Evolutionary conservation across 148 eudicot genomes (phyloP), one percentile per base, ranked within the genome.

Genomic region (Rhododendron williamsianum): DNA sequence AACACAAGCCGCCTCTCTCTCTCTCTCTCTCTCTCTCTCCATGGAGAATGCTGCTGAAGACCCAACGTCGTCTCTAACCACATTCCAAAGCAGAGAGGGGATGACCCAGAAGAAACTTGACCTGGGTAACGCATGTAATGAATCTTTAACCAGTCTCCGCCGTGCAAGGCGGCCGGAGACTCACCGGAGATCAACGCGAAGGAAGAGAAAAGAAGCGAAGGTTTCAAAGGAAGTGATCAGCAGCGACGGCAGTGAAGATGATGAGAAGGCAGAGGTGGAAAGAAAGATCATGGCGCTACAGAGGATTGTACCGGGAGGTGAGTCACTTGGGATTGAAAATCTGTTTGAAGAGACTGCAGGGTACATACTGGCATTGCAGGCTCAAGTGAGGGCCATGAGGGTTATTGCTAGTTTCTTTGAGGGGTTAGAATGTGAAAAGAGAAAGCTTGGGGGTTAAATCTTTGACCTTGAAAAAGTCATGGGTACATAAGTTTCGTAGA

Each of bases 261-360:
- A 84, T 30, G 89, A 87, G 36, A 80, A 45, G 76, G 86, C 48
- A 5, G 89, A 87, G 77, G 84, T 87, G 15, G 86, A 87, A 58
- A 84, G 30, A 60, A 87, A 87, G 89, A 73, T 87, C 12, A 30
- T 58, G 49, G 89, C 86, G 35, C 38, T 87, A 49, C 81, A 81
- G 84, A 84, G 56, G 77, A 81, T 87, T 7, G 84, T 87, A 9
- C 89, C 89, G 21, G 89, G 89, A 45, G 89, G 86, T 27, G 89
- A 84, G 60, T 80, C 84, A 72, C 84, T 87, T 9, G 89, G 52
- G 16, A 30, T 81, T 9, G 89, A 87, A n/a, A 87, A 30, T 54
- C 86, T 87, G 6, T 87, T 84, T 81, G 87, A 87, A 21, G 82
- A 84, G 56, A 87, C 89, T 43, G 87, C 89, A 41, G 85, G 78